phyloP scores from a whole-genome alignment of 2,329 filamentous ascomycete species.

The Dendryphion nanum region DNA sequence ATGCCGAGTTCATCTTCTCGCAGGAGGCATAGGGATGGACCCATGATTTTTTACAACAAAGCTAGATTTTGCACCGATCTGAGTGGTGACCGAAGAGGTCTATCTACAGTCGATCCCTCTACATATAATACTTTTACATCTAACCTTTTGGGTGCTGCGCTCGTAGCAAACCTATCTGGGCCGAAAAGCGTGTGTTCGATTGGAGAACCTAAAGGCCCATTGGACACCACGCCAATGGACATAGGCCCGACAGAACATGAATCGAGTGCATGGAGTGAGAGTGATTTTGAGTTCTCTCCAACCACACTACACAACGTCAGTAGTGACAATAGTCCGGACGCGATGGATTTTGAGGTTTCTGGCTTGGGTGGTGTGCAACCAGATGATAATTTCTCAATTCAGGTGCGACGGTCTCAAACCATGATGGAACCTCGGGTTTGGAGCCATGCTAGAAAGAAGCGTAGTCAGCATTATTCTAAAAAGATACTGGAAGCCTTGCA shows the following conservation, averaged over 20 bases:
- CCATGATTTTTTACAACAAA: constrained; percentile 81
- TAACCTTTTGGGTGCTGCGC: constrained; percentile 30
- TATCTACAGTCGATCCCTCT: constrained; percentile 15
- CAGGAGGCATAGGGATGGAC: constrained; percentile 63
- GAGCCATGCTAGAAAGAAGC: constrained; percentile 2
- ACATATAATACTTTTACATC: constrained; percentile 31
- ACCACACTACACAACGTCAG: constrained; percentile 23
- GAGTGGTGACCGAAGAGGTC: constrained; percentile 57
- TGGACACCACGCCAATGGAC: constrained; percentile 21
- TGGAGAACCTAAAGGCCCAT: constrained; percentile 22
- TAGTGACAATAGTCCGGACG: constrained; percentile 21
- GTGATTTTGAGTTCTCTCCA: constrained; percentile 39
- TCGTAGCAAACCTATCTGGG: neutral
- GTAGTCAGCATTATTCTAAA: constrained; percentile 19
- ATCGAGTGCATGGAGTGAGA: constrained; percentile 21
- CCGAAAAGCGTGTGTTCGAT: constrained; percentile 23
- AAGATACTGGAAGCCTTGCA: constrained; percentile 37
- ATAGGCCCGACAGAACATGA: constrained; percentile 23
- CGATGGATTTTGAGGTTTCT: constrained; percentile 46
- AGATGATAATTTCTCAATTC: constrained; percentile 54
- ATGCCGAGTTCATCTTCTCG: constrained; percentile 45
- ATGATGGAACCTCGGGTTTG: neutral
- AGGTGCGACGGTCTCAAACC: constrained; percentile 43
- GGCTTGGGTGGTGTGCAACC: constrained; percentile 62
- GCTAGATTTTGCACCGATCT: constrained; percentile 79